Evolutionary conservation across 495 filamentous ascomycete species (phyloP).

Genomic region (Tetracladium marchalianum): DNA sequence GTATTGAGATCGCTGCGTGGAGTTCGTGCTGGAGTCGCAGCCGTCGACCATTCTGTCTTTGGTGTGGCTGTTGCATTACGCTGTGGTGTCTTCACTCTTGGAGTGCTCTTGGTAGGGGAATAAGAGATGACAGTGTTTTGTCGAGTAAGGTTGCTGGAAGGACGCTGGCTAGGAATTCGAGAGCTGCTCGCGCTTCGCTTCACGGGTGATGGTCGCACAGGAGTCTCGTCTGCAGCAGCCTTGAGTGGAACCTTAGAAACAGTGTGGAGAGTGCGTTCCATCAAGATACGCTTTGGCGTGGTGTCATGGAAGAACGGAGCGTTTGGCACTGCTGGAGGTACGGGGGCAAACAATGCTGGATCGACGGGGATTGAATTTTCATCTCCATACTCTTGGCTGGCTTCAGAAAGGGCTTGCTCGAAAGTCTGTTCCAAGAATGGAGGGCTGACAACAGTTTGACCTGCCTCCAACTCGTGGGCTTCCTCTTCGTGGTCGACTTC

Average conservation of each 20-base stretch:
- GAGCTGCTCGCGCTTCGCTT: conserved; percentile 35
- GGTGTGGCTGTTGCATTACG: conserved; percentile 13
- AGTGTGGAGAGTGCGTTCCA: conserved; percentile 47
- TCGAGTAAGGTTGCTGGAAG: conserved; percentile 21
- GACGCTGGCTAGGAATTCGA: conserved; percentile 29
- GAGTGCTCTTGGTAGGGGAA: conserved; percentile 28
- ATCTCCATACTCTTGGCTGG: conserved; percentile 53
- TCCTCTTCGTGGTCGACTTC: conserved; percentile 11
- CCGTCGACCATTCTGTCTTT: conserved; percentile 33
- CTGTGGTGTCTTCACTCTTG: conserved; percentile 11
- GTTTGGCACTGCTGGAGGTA: not conserved
- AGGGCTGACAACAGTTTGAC: not conserved
- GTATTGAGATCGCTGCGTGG: conserved; percentile 40
- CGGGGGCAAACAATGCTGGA: conserved; percentile 27
- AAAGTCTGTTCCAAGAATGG: not conserved
- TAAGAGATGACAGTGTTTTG: conserved; percentile 34
- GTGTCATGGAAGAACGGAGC: not conserved
- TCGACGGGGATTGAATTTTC: conserved; percentile 50
- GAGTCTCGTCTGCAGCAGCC: conserved; percentile 46
- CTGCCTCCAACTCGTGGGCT: not conserved
- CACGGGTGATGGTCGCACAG: conserved; percentile 13
- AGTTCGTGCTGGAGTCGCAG: conserved; percentile 45
- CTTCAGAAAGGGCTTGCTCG: conserved; percentile 35
- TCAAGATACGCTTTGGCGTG: conserved; percentile 18
- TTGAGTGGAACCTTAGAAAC: conserved; percentile 70